phyloP scores from a whole-genome alignment of 768 basidiomycete species.

The Collybiopsis luxurians region DNA sequence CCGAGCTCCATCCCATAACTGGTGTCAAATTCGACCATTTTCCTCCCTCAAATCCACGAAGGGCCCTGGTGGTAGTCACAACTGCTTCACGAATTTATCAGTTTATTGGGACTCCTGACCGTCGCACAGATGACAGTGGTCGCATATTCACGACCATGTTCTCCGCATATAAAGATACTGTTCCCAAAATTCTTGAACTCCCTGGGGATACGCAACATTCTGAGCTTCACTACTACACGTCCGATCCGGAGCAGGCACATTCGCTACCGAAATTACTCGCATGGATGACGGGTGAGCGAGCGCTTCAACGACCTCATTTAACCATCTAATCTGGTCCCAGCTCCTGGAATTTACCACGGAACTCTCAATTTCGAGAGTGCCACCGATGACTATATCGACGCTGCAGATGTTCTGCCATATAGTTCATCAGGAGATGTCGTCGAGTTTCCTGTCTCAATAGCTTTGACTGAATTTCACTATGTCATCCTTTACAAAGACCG shows the following conservation, averaged over 20 bases:
- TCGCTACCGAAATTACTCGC: conserved; percentile 75
- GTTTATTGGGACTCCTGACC: conserved; percentile 69
- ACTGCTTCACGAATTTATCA: conserved; percentile 91
- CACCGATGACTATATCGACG: conserved; percentile 74
- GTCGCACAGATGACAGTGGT: conserved; percentile 70
- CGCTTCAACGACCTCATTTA: background rate
- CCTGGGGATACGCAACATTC: conserved; percentile 76
- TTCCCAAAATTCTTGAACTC: conserved; percentile 89
- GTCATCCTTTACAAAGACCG: conserved; percentile 80
- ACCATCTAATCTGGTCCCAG: conserved; percentile 38
- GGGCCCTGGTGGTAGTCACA: conserved; percentile 72
- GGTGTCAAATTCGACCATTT: conserved; percentile 83
- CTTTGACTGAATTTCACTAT: conserved; percentile 91
- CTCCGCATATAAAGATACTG: conserved; percentile 65
- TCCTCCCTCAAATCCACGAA: conserved; percentile 59
- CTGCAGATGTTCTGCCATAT: conserved; percentile 77
- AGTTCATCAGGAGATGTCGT: conserved; percentile 40
- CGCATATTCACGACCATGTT: conserved; percentile 77
- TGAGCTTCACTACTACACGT: conserved; percentile 78
- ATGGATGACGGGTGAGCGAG: conserved; percentile 81
- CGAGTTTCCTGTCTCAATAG: conserved; percentile 69
- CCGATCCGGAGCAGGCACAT: conserved; percentile 64
- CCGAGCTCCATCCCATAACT: conserved; percentile 79
- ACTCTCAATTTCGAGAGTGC: conserved; percentile 65
- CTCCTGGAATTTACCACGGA: conserved; percentile 88